Evolutionary conservation across 2,329 filamentous ascomycete species (phyloP), one percentile per base, ranked within the genome.

Genomic region (Xylariomycetidae sp.): DNA sequence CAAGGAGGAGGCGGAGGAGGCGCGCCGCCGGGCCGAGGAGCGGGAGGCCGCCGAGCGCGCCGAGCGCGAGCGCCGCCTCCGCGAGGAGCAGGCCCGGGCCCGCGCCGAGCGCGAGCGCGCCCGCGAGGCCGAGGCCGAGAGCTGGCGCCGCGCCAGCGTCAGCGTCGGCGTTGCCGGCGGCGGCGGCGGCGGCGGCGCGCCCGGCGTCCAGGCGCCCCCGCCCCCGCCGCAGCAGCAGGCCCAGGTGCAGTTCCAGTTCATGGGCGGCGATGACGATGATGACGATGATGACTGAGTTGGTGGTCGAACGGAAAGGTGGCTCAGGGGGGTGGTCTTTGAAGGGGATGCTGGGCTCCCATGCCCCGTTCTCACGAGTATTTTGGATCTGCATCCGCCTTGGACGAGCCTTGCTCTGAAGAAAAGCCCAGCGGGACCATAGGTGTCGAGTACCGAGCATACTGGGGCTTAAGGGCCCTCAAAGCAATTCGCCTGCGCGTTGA

Each of bases 211-310:
- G 14, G 32, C 20, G n/a, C 29, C 14, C 25, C 13, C 38, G 35
- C 56, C 58, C 19, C 43, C 28, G 22, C 43, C 28, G 22, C 18
- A 40, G 19, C 41, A 42, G 22, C 31, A 8, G 25, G 25, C 37
- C 3, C 66, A 64, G 54, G 70, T 68, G 52, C 72, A 76, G 59
- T 76, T 75, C 43, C 70, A 73, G 48, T 76, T 75, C 35, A 65
- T 70, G 34, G 70, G 64, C 34, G 52, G 70, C 45, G 65, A 73
- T 41, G 70, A 74, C 40, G 61, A 74, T 27, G 68, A 72, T 27
- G 68, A 72, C 19, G 65, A 70, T 23, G 48, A 52, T 10, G 40
- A 46, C 13, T 43, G 23, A 32, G 20, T 13, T n/a, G n/a, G n/a
- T n/a, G n/a, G n/a, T n/a, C n/a, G n/a, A n/a, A n/a, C n/a, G n/a